phyloP scores from a whole-genome alignment of 148 eudicot genomes.

The Dianthus caryophyllus region DNA sequence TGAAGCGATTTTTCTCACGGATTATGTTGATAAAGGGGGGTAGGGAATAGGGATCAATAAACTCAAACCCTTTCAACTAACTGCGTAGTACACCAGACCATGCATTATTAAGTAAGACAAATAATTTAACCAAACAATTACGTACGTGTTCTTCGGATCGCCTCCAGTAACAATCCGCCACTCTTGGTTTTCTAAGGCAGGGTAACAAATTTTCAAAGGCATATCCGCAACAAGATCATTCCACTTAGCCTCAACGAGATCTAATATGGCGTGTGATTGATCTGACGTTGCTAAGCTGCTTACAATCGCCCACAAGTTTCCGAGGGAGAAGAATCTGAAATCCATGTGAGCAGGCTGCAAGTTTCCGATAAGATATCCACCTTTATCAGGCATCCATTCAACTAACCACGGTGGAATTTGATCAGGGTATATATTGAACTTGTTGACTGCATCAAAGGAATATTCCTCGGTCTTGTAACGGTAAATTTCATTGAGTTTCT shows the following conservation, averaged over 20 bases:
- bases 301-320: constrained; percentile 68
- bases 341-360: constrained; percentile 92
- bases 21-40: too few species aligned
- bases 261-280: constrained; percentile 66
- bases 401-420: constrained; percentile 81
- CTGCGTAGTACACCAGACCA: too few species aligned
- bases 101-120: neutral
- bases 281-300: constrained; percentile 54
- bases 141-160: constrained; percentile 79
- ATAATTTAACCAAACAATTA: constrained; percentile 4
- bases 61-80: too few species aligned
- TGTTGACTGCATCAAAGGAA: constrained; percentile 74
- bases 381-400: constrained; percentile 78
- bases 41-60: too few species aligned
- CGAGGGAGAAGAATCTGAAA: constrained; percentile 74
- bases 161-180: constrained; percentile 80
- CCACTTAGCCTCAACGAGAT: constrained; percentile 70
- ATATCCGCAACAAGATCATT: constrained; percentile 60
- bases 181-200: constrained; percentile 68
- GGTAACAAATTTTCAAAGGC: constrained; percentile 79
- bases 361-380: constrained; percentile 83
- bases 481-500: constrained; percentile 72
- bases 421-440: constrained; percentile 87
- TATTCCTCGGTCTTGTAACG: constrained; percentile 81
- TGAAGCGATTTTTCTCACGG: too few species aligned